These are phyloP conservation scores for Lipomyces sp. DNA, from an alignment of 805 yeast species.

Conservation along the genomic window DNA sequence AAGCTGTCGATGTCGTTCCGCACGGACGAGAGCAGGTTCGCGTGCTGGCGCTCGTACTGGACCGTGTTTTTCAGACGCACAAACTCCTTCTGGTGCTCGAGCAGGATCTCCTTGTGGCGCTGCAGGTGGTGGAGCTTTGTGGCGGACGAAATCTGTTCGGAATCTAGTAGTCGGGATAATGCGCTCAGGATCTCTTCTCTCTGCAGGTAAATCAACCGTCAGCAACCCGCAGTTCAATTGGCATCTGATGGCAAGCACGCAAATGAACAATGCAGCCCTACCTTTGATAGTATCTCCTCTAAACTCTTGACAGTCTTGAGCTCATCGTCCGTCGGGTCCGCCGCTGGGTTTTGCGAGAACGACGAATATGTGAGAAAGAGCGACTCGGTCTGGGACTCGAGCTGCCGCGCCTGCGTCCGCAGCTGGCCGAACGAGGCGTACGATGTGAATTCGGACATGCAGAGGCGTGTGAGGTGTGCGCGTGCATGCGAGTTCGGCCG, in stretches of 20 bases:
- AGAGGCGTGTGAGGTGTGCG: not conserved
- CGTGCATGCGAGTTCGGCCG: not conserved
- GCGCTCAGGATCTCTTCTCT: conserved; percentile 54
- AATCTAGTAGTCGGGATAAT: conserved; percentile 54
- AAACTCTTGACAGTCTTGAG: conserved; percentile 44
- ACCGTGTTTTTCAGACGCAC: conserved; percentile 56
- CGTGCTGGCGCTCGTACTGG: conserved; percentile 70
- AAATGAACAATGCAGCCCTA: conserved; percentile 33
- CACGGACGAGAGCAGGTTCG: conserved; percentile 70
- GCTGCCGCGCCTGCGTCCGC: conserved; percentile 62
- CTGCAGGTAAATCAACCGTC: conserved; percentile 18
- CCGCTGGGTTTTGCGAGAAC: conserved; percentile 51
- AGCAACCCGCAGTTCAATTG: conserved; percentile 28
- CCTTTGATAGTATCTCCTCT: conserved; percentile 50
- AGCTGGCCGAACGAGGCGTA: conserved; percentile 56
- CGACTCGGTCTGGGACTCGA: conserved; percentile 66
- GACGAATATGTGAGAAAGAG: conserved; percentile 53
- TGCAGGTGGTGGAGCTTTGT: conserved; percentile 76
- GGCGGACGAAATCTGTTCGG: conserved; percentile 57
- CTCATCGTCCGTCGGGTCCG: conserved; percentile 51
- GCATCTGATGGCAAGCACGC: conserved; percentile 1
- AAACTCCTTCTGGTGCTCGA: conserved; percentile 65
- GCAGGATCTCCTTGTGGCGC: conserved; percentile 73
- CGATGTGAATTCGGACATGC: conserved; percentile 17
- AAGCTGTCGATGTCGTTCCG: conserved; percentile 75